These are phyloP conservation scores for Trypanosoma platydactyli DNA, from an alignment of 208 protist genomes.

Conservation along the genomic window DNA sequence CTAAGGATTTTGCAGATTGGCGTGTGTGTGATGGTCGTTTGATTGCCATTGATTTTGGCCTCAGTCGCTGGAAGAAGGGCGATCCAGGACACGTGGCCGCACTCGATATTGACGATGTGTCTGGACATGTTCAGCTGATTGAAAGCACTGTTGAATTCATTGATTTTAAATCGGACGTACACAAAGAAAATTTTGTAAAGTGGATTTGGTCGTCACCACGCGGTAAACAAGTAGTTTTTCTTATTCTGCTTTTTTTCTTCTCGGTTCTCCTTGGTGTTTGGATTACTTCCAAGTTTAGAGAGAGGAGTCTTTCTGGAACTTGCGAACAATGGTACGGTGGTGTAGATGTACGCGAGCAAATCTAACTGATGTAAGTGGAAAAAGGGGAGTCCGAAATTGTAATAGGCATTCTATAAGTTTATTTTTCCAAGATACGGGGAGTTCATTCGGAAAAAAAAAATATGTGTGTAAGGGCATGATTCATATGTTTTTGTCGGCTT, in stretches of 20 bases:
- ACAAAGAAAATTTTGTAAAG: background rate
- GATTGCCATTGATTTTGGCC: constrained; percentile 88
- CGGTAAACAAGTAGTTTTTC: constrained; percentile 23
- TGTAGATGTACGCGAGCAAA: no score
- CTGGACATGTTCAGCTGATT: constrained; percentile 73
- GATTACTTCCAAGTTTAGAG: background rate
- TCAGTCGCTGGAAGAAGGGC: constrained; percentile 89
- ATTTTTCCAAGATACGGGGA: no score
- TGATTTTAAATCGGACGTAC: constrained; percentile 25
- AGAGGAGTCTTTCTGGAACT: no score
- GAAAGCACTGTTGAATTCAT: constrained; percentile 48
- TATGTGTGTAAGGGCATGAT: no score
- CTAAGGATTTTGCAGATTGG: constrained; percentile 78
- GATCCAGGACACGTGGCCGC: constrained; percentile 84
- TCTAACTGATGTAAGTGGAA: no score
- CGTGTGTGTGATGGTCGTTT: constrained; percentile 70
- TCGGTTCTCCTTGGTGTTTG: background rate
- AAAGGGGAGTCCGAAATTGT: no score
- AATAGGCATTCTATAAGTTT: no score
- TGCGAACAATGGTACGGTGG: no score
- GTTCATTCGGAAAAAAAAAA: no score
- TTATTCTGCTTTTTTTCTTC: constrained; percentile 9
- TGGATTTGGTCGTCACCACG: constrained; percentile 34
- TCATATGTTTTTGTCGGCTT: no score
- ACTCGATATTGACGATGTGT: constrained; percentile 78